Base-by-base conservation (phyloP, 352 stramenopile genomes). In the Globisporangium cylindrosporum region DNA sequence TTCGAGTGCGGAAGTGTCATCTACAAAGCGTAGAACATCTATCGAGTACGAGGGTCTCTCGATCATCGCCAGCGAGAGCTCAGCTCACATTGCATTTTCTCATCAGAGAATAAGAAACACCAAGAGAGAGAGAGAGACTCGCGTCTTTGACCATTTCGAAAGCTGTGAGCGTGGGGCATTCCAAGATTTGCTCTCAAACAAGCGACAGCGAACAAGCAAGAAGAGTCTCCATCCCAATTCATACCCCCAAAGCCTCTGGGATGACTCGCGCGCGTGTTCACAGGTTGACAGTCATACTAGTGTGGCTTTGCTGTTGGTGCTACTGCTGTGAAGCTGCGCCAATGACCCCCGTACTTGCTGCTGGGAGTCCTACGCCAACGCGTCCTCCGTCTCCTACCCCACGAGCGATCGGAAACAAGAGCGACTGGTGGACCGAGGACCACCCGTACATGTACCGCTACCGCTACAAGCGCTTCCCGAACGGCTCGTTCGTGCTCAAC, bases 401-500 rank as follows among this genome's bases (percentile, higher is more conserved):
- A 51, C 15, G 29, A 38, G 29, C 18, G 25, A 58, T 41, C 1
- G 67, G 25, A 8, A 57, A 77, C 59, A 53, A 68, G 14, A 76
- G 63, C 41, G 64, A 79, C 6, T 81, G 76, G 64, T 89, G 82
- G 82, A 72, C 62, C 2, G 67, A 77, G 68, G 80, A 88, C 61
- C 70, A 81, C n/a, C 74, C 74, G 59, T 81, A 82, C 66, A 73
- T 70, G 54, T 73, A 84, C 61, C 62, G 74, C 29, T 69, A 69
- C 29, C 58, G 66, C 20, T 86, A 78, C 66, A 78, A 73, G 43
- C 77, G 78, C 29, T 67, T 82, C 38, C 29, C 75, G 10, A 78
- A 83, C 58, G 82, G 82, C 25, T 73, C 77, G 59, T 62, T 80
- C 59, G 71, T 78, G 8, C 24, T 64, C 6, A 77, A 71, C 41